Base-by-base conservation (phyloP, 164 flowering plant genomes). In the Amborella trichopoda region DNA sequence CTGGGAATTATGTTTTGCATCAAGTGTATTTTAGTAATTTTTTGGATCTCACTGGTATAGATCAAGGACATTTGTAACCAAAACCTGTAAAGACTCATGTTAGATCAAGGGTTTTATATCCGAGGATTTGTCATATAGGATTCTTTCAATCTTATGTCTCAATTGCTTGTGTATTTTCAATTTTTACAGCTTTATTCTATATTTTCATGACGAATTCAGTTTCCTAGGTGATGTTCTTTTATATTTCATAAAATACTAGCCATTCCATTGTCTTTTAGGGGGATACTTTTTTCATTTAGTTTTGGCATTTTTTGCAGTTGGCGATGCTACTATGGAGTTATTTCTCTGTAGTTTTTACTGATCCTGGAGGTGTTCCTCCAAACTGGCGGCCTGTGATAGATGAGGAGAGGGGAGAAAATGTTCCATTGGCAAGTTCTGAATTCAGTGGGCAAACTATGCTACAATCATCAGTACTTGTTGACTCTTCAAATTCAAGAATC, bases 311-410 rank as follows among this genome's bases (percentile, higher is more conserved):
- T 47, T 11, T 72, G 71, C 76, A 93, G 99, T 56, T 93, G 69
- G 94, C 59, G 56, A 85, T 93, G 99, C 69, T 93, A 14, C 56
- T 93, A 23, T 93, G 99, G 99, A 77, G 95, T 63, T 93, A 93
- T 65, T 88, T 85, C 50, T 74, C 97, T 39, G 95, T 83, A 57
- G 95, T 93, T 26, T 63, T 88, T 23, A 93, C 95, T 49, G 95
- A 93, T 68, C 97, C 99, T 0, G 99, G 99, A 6, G 36, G 73
- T 52, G 99, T 93, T 24, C 97, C 96, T 2, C 78, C 79, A 11
- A 88, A 77, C 59, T 93, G 95, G 96, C 77, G 80, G 64, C 94
- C 96, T 14, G 52, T 13, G 13, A 27, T 66, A 41, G 99, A 93
- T 63, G 95, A 85, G 67, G 99, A 93, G 64, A 72, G 73, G 55